phyloP scores from a whole-genome alignment of 2,329 filamentous ascomycete species.

The Fusarium secorum region DNA sequence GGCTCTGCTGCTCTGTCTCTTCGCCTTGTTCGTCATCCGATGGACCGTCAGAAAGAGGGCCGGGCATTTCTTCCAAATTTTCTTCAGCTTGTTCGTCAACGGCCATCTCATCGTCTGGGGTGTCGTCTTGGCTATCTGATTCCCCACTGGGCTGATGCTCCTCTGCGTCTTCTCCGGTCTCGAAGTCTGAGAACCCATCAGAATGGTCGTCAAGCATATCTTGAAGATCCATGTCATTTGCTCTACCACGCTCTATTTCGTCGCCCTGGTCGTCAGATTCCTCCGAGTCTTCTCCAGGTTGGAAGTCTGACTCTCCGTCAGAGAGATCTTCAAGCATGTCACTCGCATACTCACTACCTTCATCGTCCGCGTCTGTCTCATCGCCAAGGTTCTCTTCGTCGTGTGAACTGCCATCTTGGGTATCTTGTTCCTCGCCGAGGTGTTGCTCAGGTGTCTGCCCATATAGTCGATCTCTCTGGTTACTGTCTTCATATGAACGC shows the following conservation, averaged over 20 bases:
- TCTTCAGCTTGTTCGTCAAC: neutral
- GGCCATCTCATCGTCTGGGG: neutral
- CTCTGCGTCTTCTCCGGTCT: neutral
- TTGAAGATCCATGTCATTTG: neutral
- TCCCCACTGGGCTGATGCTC: neutral
- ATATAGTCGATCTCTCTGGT: neutral
- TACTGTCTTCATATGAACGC: neutral
- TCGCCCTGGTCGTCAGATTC: neutral
- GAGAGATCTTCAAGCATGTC: neutral
- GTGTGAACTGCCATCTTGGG: neutral
- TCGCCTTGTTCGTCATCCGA: neutral
- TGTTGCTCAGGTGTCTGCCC: neutral
- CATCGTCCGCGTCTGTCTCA: neutral
- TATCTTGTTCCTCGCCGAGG: neutral
- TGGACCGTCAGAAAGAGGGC: too few relatives aligned
- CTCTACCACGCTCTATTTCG: neutral
- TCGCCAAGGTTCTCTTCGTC: neutral
- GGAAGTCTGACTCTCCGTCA: neutral
- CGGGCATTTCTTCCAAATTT: too few relatives aligned
- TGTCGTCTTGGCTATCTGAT: neutral
- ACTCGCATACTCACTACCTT: neutral
- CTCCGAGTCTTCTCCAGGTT: neutral
- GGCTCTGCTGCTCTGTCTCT: neutral
- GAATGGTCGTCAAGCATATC: neutral
- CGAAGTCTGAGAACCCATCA: neutral